phyloP scores from a whole-genome alignment of 2,329 filamentous ascomycete genomes.

The Talaromyces sp. region DNA sequence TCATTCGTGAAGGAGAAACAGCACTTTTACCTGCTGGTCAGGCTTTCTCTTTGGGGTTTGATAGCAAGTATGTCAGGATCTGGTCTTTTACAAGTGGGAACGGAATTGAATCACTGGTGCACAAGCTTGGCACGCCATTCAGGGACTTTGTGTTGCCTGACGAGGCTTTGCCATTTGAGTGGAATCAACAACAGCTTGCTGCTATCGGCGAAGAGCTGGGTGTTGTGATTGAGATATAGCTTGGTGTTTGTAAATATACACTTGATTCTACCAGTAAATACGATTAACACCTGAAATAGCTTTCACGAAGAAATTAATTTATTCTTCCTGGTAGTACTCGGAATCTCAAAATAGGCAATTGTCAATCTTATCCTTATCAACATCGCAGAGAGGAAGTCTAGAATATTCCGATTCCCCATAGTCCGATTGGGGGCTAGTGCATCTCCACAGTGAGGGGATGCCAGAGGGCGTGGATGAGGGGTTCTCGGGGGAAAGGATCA shows the following conservation, averaged over 20 bases:
- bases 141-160: slow-evolving; percentile 39
- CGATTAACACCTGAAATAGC: no score
- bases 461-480: neutral
- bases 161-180: slow-evolving; percentile 5
- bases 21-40: slow-evolving; percentile 46
- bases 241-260: neutral
- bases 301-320: no score
- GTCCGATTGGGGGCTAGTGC: neutral
- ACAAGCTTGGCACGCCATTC: slow-evolving; percentile 32
- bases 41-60: slow-evolving; percentile 43
- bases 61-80: slow-evolving; percentile 44
- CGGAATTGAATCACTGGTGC: slow-evolving; percentile 46
- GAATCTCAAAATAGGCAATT: no score
- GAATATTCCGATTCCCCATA: neutral
- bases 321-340: no score
- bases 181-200: neutral
- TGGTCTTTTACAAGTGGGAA: slow-evolving; percentile 48
- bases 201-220: neutral
- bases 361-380: neutral
- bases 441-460: neutral
- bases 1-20: slow-evolving; percentile 46
- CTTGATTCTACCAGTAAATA: neutral
- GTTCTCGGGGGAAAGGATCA: neutral
- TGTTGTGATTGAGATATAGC: neutral
- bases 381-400: neutral